These are phyloP conservation scores for Tuber indicum DNA, from an alignment of 495 filamentous ascomycete species.

Conservation along the genomic window DNA sequence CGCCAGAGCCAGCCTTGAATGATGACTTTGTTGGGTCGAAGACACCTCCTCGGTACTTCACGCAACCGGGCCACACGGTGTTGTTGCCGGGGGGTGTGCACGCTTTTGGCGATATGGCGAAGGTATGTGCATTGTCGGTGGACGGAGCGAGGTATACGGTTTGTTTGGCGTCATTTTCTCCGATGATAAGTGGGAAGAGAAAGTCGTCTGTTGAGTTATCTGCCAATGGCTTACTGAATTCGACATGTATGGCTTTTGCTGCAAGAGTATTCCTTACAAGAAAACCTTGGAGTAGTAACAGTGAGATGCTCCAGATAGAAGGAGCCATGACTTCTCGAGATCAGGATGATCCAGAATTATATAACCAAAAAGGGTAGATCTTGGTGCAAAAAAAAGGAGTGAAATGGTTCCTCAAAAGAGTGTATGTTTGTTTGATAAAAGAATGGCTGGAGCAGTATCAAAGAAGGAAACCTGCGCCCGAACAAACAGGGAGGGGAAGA, in stretches of 20 bases:
- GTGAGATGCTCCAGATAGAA: neutral
- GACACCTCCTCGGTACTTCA: constrained; percentile 28
- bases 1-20: constrained; percentile 7
- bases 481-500: neutral
- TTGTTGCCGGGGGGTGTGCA: constrained; percentile 21
- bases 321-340: neutral
- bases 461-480: constrained; percentile 16
- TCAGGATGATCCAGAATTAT: neutral
- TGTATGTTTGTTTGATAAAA: constrained; percentile 7
- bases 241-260: constrained; percentile 20
- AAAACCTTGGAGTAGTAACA: neutral
- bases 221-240: constrained; percentile 15
- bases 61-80: constrained; percentile 11
- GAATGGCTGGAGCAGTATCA: constrained; percentile 19
- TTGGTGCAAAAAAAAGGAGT: neutral
- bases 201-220: constrained; percentile 34
- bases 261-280: neutral
- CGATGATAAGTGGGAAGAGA: constrained; percentile 25
- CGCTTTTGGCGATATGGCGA: constrained; percentile 23
- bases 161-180: constrained; percentile 14
- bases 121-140: constrained; percentile 23
- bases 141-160: constrained; percentile 32
- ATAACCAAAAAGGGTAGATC: neutral
- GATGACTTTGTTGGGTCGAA: constrained; percentile 22
- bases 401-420: neutral